Percentiles rank a stretch among this genome's conserved stretches.
Conservation (phyloP, 768 basidiomycete species). For the Baorangia bicolor region DNA sequence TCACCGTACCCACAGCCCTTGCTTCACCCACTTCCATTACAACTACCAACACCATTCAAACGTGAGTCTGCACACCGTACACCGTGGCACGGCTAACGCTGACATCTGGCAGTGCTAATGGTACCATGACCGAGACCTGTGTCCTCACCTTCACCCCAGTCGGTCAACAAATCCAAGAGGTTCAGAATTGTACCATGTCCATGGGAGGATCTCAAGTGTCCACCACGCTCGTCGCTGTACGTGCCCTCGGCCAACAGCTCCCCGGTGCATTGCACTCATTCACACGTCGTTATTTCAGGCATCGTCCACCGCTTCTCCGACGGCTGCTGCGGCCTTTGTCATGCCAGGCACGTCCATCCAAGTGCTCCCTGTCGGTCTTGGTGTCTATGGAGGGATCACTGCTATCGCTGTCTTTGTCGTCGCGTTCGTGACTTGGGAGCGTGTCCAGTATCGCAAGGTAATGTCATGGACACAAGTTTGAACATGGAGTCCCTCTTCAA, state of each 20-base stretch:
- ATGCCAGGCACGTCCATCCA: constrained; percentile 73
- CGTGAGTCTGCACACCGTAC: constrained; percentile 33
- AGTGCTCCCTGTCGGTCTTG: constrained; percentile 81
- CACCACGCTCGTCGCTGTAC: constrained; percentile 13
- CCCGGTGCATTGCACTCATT: neutral
- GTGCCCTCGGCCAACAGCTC: neutral
- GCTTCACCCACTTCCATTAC: constrained; percentile 36
- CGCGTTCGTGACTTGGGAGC: constrained; percentile 82
- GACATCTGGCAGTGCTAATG: constrained; percentile 40
- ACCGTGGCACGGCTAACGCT: neutral
- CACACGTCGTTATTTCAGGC: neutral
- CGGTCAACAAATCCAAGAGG: constrained; percentile 53
- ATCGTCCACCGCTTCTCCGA: constrained; percentile 32
- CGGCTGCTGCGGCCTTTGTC: constrained; percentile 42
- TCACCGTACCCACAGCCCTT: constrained; percentile 21
- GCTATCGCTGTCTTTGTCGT: constrained; percentile 81
- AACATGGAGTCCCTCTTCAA: no score
- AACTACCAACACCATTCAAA: constrained; percentile 37
- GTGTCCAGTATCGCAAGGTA: constrained; percentile 84
- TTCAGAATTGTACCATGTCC: constrained; percentile 49
- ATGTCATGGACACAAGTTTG: constrained; percentile 14
- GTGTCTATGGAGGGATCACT: constrained; percentile 82
- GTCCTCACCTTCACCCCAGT: constrained; percentile 53
- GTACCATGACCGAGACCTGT: constrained; percentile 58
- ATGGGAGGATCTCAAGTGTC: constrained; percentile 19